Evolutionary conservation across 139 green algal genomes (phyloP).

Genomic region (Chloropicon primus): DNA sequence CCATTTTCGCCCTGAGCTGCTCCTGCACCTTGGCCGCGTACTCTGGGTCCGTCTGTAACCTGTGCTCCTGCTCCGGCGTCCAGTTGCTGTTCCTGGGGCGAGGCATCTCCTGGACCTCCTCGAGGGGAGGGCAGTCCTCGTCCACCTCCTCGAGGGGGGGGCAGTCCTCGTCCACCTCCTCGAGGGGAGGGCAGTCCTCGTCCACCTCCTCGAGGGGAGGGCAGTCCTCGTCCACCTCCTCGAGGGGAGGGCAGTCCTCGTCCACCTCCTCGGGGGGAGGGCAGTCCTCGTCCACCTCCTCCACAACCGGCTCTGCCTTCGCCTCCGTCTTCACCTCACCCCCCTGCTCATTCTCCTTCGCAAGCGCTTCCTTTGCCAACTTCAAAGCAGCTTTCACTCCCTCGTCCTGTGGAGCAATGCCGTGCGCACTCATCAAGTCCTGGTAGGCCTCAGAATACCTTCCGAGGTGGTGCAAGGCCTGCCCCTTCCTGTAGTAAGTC

Average conservation of each 20-base stretch:
- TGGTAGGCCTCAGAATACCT: neutral
- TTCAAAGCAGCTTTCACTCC: neutral
- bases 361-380: neutral
- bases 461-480: neutral
- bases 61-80: too few relatives aligned
- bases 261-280: neutral
- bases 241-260: neutral
- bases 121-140: too few relatives aligned
- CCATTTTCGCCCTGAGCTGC: too few relatives aligned
- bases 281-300: neutral
- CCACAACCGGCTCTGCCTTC: neutral
- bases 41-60: too few relatives aligned
- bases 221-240: neutral
- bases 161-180: too few relatives aligned
- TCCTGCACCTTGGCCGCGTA: too few relatives aligned
- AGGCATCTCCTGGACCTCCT: too few relatives aligned
- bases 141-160: too few relatives aligned
- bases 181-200: too few relatives aligned
- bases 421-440: neutral
- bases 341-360: too few relatives aligned
- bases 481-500: neutral
- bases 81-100: too few relatives aligned
- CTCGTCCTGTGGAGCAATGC: neutral
- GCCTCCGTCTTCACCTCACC: neutral
- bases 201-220: too few relatives aligned